Conservation (phyloP, 2,329 filamentous ascomycete genomes). For the Ceratocystis alfenasii region DNA sequence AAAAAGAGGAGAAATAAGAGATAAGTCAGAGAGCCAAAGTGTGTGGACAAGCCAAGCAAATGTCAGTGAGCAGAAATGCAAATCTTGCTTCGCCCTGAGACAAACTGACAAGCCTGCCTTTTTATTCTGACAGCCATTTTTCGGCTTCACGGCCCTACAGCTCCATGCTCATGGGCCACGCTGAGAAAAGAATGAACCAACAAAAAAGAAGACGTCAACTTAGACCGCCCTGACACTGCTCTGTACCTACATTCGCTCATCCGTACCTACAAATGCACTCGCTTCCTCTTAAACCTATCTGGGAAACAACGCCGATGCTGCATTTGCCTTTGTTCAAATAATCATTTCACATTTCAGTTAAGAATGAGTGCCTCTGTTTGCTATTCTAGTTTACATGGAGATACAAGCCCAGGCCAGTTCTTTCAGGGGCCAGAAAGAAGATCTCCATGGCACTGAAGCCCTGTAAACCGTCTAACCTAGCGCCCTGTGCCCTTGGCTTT, state of each 20-base stretch:
- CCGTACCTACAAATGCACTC: not conserved
- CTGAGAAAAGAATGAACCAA: not conserved
- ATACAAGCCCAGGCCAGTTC: not conserved
- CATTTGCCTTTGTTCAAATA: not conserved
- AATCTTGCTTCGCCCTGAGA: not conserved
- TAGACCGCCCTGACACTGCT: not conserved
- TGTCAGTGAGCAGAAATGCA: not conserved
- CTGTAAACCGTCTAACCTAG: not conserved
- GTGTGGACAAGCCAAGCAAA: too few relatives aligned
- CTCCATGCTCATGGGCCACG: too few relatives aligned
- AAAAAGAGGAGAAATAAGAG: too few relatives aligned
- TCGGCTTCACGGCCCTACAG: slow-evolving; percentile 4
- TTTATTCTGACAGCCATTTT: not conserved
- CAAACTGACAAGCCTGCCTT: not conserved
- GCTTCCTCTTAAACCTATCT: slow-evolving; percentile 16
- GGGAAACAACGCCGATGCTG: slow-evolving; percentile 16
- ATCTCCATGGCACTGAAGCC: not conserved
- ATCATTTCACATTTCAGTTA: too few relatives aligned
- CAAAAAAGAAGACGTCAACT: not conserved
- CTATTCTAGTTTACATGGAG: not conserved
- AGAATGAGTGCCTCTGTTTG: not conserved
- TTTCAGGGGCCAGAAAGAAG: too few relatives aligned
- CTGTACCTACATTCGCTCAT: not conserved
- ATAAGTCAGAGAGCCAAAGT: too few relatives aligned
- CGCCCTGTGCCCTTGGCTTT: not conserved